Evolutionary conservation across 2,329 filamentous ascomycete genomes (phyloP).

Genomic region (Hypocreales sp.): DNA sequence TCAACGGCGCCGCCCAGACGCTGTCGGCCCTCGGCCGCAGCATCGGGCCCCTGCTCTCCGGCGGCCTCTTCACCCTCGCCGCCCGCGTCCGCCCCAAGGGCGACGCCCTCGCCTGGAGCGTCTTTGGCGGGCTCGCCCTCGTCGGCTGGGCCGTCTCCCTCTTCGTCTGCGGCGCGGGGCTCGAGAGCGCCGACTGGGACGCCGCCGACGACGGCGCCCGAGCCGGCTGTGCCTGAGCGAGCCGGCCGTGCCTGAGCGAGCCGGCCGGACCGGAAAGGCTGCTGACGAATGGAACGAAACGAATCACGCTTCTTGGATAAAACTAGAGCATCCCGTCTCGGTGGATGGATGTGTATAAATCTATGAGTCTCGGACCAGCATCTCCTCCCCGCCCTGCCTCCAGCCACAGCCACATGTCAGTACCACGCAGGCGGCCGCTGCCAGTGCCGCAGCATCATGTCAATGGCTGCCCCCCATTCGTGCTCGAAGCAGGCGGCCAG

Average conservation of each 20-base stretch:
- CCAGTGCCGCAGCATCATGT: constrained; percentile 57
- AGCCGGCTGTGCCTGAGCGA: too few species aligned
- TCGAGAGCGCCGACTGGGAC: constrained; percentile 43
- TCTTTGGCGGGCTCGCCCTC: constrained; percentile 74
- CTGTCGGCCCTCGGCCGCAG: constrained; percentile 82
- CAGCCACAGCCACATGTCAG: too few species aligned
- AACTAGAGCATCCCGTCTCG: too few species aligned
- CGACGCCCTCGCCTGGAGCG: constrained; percentile 69
- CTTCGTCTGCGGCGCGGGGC: constrained; percentile 49
- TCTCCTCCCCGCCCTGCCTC: too few species aligned
- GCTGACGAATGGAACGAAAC: too few species aligned
- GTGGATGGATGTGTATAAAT: too few species aligned
- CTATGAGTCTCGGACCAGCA: too few species aligned
- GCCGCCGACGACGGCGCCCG: constrained; percentile 11
- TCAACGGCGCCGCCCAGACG: constrained; percentile 90
- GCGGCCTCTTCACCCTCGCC: constrained; percentile 69
- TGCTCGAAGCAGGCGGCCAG: constrained; percentile 46
- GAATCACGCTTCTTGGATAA: too few species aligned
- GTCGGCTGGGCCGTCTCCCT: constrained; percentile 68
- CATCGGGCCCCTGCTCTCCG: constrained; percentile 76
- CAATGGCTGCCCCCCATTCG: constrained; percentile 52
- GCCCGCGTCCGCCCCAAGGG: constrained; percentile 62
- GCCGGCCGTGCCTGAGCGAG: too few species aligned
- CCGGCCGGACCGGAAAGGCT: too few species aligned
- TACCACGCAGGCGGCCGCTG: constrained; percentile 40